Base-by-base conservation (phyloP, 2,329 filamentous ascomycete genomes). In the Parastagonospora nodorum region DNA sequence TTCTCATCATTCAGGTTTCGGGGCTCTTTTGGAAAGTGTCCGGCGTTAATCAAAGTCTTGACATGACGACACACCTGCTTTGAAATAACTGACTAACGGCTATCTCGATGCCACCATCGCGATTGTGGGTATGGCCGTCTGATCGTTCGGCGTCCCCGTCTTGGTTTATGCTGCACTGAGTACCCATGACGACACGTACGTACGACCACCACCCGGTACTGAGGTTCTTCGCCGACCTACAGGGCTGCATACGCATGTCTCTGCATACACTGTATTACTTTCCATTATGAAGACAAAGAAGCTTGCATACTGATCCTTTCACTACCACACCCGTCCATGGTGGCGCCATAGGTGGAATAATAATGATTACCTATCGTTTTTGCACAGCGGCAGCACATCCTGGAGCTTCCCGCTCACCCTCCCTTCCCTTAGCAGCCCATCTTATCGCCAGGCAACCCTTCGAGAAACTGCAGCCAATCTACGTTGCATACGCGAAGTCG, bases 361-460 rank as follows among this genome's bases (percentile, higher is more conserved):
- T 29, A 51, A 42, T 40, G 44, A 36, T 46, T 39, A 42, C 47
- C 24, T 35, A 33, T 30, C 27, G n/a, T 42, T 5, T 24, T 24
- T 24, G 19, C 19, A 24, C 19, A 24, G 19, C 19, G 5, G 19
- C 32, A 41, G 29, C 16, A 39, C 37, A 39, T 7, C 12, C 10
- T 28, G 19, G 19, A 16, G 37, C 10, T 19, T 39, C 37, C 37
- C 37, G 16, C 19, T 41, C 30, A 27, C 35, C 12, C 32, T 38
- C 47, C 46, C 30, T 42, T 31, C 36, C 29, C 24, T 42, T 55
- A 55, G 35, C 38, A 27, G 44, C 36, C 19, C 42, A 43, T 49
- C 45, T 51, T 51, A 55, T 51, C 45, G 32, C 43, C 45, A 42
- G 41, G 42, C 16, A 42, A n/a, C 39, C 45, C 44, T 36, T 43